Base-by-base conservation (phyloP, 768 basidiomycete genomes). In the Leccinellum albellum region DNA sequence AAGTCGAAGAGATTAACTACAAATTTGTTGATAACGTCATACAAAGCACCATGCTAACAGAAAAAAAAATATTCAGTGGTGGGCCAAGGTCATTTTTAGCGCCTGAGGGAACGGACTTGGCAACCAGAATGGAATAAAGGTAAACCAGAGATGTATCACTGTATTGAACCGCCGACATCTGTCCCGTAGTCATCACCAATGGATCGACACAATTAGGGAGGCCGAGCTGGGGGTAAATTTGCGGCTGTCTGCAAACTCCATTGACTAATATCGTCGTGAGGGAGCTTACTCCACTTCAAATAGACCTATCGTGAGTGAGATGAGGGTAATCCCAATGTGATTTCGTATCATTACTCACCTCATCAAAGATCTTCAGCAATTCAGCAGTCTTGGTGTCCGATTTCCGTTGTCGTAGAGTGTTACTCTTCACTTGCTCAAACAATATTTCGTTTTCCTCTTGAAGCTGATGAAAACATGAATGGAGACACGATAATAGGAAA, bases 261-360 rank as follows among this genome's bases (percentile, higher is more conserved):
- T 21, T 74, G 72, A 48, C 80, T 78, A n/a, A 89, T 81, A 26
- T 87, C 82, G n/a, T 87, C 84, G 50, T 78, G 74, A 2, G 86
- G 84, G 9, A 88, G 64, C 29, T 78, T 73, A 54, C 72, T 69
- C 83, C 86, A 89, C 51, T 75, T 76, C 12, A n/a, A n/a, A n/a
- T 76, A 76, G 2, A 78, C 73, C 86, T 84, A 56, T 4, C 48
- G 29, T 54, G 24, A 47, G 3, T 71, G 26, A 60, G 54, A 56
- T 32, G 32, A 40, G 13, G 48, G 50, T 35, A 29, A 29, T 24
- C 44, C 28, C n/a, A 52, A 45, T 17, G 28, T 29, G 28, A 0
- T 26, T 14, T 26, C 48, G 12, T 6, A 42, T 33, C 7, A 32
- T 7, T 48, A 59, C 78, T 26, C 55, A 87, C 89, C 56, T 76